Evolutionary conservation across 208 protist species (phyloP).

Genomic region (Crithidia acanthocephali): DNA sequence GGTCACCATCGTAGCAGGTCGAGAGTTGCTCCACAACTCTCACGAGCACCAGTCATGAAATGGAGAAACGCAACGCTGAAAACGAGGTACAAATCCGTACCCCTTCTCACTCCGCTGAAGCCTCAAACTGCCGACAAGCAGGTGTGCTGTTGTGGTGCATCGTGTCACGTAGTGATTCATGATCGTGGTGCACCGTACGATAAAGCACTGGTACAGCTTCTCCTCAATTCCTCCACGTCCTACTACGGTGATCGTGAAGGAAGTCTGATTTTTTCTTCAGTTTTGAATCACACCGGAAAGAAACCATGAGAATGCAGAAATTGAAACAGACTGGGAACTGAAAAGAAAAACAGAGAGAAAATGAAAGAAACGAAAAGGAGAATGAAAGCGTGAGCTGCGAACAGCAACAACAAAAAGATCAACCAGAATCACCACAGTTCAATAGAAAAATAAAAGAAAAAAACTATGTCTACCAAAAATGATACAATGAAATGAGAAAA

Average conservation of each 20-base stretch:
- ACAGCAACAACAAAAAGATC: not conserved
- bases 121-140: not conserved
- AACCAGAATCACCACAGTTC: not conserved
- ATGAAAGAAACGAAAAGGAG: not conserved
- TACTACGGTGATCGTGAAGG: too few species aligned
- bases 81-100: not conserved
- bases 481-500: not conserved
- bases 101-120: not conserved
- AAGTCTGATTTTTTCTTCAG: not conserved
- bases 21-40: too few species aligned
- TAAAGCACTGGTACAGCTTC: too few species aligned
- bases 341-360: not conserved
- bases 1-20: too few species aligned
- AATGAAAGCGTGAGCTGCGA: not conserved
- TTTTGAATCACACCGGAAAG: not conserved
- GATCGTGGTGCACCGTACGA: too few species aligned
- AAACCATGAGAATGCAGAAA: not conserved
- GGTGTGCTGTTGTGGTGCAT: not conserved
- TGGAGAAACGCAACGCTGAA: too few species aligned
- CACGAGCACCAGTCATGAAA: too few species aligned
- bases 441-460: constrained; percentile 1
- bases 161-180: too few species aligned
- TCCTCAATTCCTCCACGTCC: too few species aligned
- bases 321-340: too few species aligned
- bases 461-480: not conserved